Conservation (phyloP, 2,329 filamentous ascomycete species). For the Phymatotrichopsis omnivora region DNA sequence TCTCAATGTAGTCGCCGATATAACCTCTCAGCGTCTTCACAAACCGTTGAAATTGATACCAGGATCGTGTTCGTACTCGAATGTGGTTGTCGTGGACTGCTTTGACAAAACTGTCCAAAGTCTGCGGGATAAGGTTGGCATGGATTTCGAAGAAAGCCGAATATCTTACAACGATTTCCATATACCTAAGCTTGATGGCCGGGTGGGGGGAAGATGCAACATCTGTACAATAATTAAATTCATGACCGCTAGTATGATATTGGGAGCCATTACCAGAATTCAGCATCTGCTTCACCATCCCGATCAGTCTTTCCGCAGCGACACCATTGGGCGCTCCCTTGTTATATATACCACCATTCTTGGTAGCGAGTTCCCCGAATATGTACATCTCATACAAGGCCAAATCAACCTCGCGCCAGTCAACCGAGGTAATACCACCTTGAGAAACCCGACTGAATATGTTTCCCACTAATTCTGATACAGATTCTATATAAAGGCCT, state of each 20-base stretch:
- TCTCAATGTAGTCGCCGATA: constrained; percentile 81
- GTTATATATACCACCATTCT: constrained; percentile 71
- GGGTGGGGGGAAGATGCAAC: constrained; percentile 51
- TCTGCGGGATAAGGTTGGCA: constrained; percentile 67
- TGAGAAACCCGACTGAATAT: constrained; percentile 75
- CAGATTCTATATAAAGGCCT: constrained; percentile 71
- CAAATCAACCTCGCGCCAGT: constrained; percentile 91
- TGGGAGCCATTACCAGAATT: constrained; percentile 59
- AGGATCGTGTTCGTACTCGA: constrained; percentile 80
- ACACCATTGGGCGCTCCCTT: constrained; percentile 73
- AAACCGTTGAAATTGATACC: constrained; percentile 92
- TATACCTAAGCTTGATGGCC: constrained; percentile 87
- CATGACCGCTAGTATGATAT: constrained; percentile 21
- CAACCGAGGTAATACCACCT: constrained; percentile 56
- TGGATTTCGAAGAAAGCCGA: constrained; percentile 85
- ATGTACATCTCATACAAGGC: constrained; percentile 91
- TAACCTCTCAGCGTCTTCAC: constrained; percentile 77
- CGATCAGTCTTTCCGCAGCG: constrained; percentile 69
- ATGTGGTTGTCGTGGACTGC: constrained; percentile 81
- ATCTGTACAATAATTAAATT: constrained; percentile 6
- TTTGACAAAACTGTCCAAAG: constrained; percentile 82
- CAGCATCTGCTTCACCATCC: constrained; percentile 94
- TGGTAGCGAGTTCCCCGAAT: constrained; percentile 88
- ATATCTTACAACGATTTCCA: constrained; percentile 97
- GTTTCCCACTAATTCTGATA: constrained; percentile 77